Conservation (phyloP, 2,329 filamentous ascomycete species). For the Rutstroemia sp. region DNA sequence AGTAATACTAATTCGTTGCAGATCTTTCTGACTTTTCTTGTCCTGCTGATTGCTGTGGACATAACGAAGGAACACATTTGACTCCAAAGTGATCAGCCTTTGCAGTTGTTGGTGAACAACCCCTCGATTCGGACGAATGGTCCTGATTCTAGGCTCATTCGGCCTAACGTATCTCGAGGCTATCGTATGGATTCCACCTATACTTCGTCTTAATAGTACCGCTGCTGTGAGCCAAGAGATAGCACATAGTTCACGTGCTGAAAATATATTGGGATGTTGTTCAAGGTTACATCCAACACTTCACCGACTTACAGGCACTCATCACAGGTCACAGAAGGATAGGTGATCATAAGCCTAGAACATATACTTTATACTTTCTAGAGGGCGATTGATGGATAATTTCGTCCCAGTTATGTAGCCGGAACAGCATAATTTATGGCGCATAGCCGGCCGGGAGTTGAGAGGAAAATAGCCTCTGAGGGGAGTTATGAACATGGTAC, state of each 20-base stretch:
- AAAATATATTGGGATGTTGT: neutral
- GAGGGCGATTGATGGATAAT: neutral
- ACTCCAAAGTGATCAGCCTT: neutral
- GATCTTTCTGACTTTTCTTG: conserved; percentile 25
- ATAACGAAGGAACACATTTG: conserved; percentile 22
- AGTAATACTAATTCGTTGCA: conserved; percentile 9
- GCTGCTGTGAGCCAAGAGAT: neutral
- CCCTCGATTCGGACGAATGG: neutral
- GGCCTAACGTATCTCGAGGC: neutral
- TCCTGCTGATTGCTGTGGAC: conserved; percentile 25
- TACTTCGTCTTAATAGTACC: neutral
- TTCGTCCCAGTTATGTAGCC: neutral
- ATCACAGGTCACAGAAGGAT: neutral
- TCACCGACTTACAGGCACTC: neutral
- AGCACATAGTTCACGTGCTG: neutral
- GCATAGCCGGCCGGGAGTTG: neutral
- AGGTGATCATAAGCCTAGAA: neutral
- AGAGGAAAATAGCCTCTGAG: neutral
- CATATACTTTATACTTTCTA: neutral
- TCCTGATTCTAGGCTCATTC: neutral
- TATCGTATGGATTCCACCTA: neutral
- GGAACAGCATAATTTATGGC: neutral
- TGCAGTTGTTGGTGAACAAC: neutral
- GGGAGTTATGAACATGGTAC: neutral
- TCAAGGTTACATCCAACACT: neutral